phyloP scores from a whole-genome alignment of 768 basidiomycete species.

The Chlorophyllum brunneum region DNA sequence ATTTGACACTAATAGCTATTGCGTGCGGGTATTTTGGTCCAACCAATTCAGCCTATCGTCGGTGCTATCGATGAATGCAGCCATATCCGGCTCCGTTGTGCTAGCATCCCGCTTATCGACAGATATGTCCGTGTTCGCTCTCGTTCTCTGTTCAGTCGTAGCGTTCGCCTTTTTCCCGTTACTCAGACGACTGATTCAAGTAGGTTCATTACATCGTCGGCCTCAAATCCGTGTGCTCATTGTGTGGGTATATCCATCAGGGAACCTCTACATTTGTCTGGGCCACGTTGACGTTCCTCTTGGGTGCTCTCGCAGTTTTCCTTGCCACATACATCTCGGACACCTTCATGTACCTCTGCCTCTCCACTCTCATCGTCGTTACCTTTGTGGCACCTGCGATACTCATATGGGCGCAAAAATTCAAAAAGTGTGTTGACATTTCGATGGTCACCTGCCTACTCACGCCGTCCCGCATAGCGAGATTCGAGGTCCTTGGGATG shows the following conservation, averaged over 20 bases:
- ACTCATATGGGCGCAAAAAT: conserved; percentile 81
- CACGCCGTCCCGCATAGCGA: conserved; percentile 46
- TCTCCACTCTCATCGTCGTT: conserved; percentile 46
- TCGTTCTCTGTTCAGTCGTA: conserved; percentile 81
- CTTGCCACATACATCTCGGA: conserved; percentile 53
- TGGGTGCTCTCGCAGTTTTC: conserved; percentile 47
- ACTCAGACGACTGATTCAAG: conserved; percentile 70
- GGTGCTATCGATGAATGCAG: conserved; percentile 86
- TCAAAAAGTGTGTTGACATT: conserved; percentile 66
- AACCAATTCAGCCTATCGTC: conserved; percentile 61
- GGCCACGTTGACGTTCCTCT: conserved; percentile 46
- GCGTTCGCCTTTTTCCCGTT: conserved; percentile 83
- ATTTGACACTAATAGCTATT: conserved; percentile 3
- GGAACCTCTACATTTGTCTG: conserved; percentile 43
- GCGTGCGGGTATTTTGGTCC: conserved; percentile 6
- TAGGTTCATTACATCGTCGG: conserved; percentile 25
- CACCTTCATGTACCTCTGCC: conserved; percentile 51
- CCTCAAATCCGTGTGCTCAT: conserved; percentile 12
- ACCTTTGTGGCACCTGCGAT: conserved; percentile 72
- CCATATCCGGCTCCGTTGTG: conserved; percentile 89
- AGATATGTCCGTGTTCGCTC: conserved; percentile 83
- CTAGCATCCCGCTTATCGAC: conserved; percentile 84
- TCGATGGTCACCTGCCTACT: conserved; percentile 15
- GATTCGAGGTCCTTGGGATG: conserved; percentile 89
- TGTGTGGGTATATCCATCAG: conserved; percentile 28